Percentiles rank a stretch among this genome's conserved stretches.
These are phyloP conservation scores for Babesia caballi DNA, from an alignment of 169 alveolate genomes.

Conservation along the genomic window DNA sequence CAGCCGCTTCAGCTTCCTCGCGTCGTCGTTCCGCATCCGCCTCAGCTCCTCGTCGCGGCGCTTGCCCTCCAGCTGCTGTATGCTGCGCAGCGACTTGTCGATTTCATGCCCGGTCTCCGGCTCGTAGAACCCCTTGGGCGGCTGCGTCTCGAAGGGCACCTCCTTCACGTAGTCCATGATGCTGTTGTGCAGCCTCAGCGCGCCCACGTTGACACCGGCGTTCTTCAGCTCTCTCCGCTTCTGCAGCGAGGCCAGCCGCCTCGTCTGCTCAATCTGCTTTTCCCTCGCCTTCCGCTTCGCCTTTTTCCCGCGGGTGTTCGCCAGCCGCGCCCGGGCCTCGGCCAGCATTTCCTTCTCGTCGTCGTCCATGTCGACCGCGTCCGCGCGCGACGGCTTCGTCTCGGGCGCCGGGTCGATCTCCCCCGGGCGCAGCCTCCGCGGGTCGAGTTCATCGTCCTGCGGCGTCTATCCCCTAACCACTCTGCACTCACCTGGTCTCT, in stretches of 20 bases:
- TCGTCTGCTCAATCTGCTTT: constrained; percentile 94
- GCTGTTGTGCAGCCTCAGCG: constrained; percentile 80
- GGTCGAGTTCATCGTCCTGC: constrained; percentile 84
- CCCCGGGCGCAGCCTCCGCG: constrained; percentile 96
- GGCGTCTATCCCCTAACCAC: background rate
- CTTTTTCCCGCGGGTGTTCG: constrained; percentile 99
- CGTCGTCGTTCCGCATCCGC: constrained; percentile 85
- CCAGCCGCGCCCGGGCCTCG: constrained; percentile 99
- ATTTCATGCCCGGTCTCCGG: constrained; percentile 84
- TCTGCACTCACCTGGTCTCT: constrained; percentile 72
- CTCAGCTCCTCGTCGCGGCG: constrained; percentile 91
- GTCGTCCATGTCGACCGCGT: constrained; percentile 97
- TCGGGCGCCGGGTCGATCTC: constrained; percentile 99
- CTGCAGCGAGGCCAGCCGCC: constrained; percentile 94
- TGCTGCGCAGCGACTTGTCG: constrained; percentile 73
- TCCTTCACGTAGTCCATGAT: constrained; percentile 93
- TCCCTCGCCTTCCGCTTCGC: constrained; percentile 99
- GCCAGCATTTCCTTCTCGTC: constrained; percentile 99
- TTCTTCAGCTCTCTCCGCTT: constrained; percentile 97
- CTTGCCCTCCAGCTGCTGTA: constrained; percentile 84
- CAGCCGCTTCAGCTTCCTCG: constrained; percentile 86
- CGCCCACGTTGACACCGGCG: constrained; percentile 92
- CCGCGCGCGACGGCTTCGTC: constrained; percentile 98
- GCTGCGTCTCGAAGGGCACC: constrained; percentile 91
- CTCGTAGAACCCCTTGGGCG: constrained; percentile 92